These are phyloP conservation scores for Comarum palustre DNA, from an alignment of 306 rosid genomes.

Conservation along the genomic window DNA sequence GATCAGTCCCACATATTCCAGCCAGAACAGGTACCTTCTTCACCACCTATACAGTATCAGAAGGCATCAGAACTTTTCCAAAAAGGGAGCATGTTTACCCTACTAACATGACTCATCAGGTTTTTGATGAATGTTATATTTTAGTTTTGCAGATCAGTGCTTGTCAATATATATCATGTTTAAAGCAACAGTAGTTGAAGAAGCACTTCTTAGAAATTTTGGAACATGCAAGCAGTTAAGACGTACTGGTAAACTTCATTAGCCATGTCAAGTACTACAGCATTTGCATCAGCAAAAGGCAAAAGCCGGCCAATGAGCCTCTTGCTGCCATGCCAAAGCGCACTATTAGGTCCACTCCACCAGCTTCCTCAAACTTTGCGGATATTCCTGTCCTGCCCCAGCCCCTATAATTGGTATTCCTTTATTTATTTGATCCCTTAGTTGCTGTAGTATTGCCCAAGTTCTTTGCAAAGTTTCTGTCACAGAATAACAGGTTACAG, in stretches of 20 bases:
- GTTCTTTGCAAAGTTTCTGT: slow-evolving; percentile 81
- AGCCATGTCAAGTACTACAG: slow-evolving; percentile 88
- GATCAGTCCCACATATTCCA: slow-evolving; percentile 89
- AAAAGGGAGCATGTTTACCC: not conserved
- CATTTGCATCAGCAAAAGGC: slow-evolving; percentile 95
- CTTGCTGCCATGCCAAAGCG: slow-evolving; percentile 98
- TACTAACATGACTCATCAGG: not conserved
- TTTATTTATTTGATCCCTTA: slow-evolving; percentile 56
- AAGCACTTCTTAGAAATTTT: slow-evolving; percentile 9
- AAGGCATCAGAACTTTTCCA: slow-evolving; percentile 15
- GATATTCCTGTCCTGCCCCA: slow-evolving; percentile 96
- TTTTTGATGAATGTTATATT: not conserved
- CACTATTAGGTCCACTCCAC: slow-evolving; percentile 86
- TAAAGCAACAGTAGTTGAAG: not conserved
- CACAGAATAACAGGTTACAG: slow-evolving; percentile 14
- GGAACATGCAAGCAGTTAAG: slow-evolving; percentile 27
- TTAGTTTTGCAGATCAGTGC: not conserved
- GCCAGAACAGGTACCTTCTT: slow-evolving; percentile 83
- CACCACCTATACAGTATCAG: slow-evolving; percentile 56
- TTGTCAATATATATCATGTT: not conserved
- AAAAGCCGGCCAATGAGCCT: slow-evolving; percentile 90
- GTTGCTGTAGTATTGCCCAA: slow-evolving; percentile 55
- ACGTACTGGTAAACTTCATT: slow-evolving; percentile 91
- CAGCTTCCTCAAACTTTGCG: slow-evolving; percentile 96
- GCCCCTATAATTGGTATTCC: slow-evolving; percentile 82